Percentiles rank a stretch among this genome's conserved stretches.
Evolutionary conservation across 139 green algal genomes (phyloP).

Genomic region (Chlorella sp.): DNA sequence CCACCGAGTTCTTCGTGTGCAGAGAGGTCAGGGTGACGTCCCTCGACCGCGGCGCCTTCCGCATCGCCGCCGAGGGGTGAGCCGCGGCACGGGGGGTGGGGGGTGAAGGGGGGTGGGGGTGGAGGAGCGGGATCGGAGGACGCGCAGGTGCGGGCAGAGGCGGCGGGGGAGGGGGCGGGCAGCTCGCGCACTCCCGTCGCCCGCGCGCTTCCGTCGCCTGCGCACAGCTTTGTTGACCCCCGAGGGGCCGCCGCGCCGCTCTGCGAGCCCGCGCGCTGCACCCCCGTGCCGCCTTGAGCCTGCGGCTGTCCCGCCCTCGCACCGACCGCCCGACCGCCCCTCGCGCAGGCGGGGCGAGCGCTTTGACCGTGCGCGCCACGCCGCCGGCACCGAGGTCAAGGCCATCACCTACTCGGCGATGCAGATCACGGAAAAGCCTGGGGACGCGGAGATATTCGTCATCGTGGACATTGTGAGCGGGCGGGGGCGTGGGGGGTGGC

Average conservation of each 20-base stretch:
- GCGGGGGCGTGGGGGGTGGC: too few species aligned
- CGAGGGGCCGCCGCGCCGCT: too few species aligned
- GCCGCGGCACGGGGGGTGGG: neutral
- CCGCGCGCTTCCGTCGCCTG: too few species aligned
- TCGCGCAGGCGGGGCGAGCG: slow-evolving; percentile 50
- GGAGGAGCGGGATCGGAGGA: too few species aligned
- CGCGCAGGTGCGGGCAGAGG: too few species aligned
- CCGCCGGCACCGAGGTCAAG: slow-evolving; percentile 84
- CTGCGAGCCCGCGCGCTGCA: neutral
- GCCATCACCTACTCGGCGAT: slow-evolving; percentile 92
- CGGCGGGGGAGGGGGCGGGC: too few species aligned
- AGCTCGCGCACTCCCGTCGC: too few species aligned
- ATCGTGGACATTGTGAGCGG: slow-evolving; percentile 86
- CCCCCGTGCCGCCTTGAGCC: too few species aligned
- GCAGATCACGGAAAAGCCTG: slow-evolving; percentile 65
- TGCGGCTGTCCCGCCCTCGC: too few species aligned
- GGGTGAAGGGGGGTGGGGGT: too few species aligned
- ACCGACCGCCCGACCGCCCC: too few species aligned
- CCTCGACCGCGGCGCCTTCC: slow-evolving; percentile 47
- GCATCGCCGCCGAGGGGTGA: slow-evolving; percentile 18
- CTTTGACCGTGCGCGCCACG: slow-evolving; percentile 69
- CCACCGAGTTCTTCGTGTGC: slow-evolving; percentile 72
- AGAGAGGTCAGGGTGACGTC: slow-evolving; percentile 48
- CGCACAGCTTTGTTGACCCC: too few species aligned
- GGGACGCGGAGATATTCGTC: slow-evolving; percentile 77